Percentiles rank a stretch among this genome's conserved stretches.
Conservation (phyloP, 495 filamentous ascomycete species). For the Clohesyomyces aquaticus region DNA sequence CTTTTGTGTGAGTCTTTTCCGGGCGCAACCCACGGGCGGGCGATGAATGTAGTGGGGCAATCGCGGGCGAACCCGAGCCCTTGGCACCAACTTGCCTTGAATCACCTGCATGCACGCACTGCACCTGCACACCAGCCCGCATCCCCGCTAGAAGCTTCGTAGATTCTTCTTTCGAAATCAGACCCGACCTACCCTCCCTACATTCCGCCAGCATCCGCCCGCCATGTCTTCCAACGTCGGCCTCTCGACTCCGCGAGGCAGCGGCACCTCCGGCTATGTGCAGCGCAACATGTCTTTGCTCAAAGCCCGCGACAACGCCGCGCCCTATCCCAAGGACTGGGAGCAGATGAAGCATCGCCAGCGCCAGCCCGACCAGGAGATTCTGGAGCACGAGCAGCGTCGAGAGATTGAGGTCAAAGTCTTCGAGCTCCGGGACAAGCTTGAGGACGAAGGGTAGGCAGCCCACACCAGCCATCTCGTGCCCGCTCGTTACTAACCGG, state of each 20-base stretch:
- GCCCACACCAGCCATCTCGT: neutral
- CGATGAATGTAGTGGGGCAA: neutral
- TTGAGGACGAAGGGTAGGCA: slow-evolving; percentile 81
- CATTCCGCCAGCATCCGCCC: neutral
- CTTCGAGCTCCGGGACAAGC: slow-evolving; percentile 81
- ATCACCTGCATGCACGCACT: too few species aligned
- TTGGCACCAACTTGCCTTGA: too few species aligned
- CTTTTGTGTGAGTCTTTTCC: neutral
- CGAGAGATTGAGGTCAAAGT: slow-evolving; percentile 90
- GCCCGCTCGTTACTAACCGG: slow-evolving; percentile 4
- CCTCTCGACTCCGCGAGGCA: slow-evolving; percentile 90
- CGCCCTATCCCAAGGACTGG: slow-evolving; percentile 65
- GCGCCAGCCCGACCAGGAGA: slow-evolving; percentile 85
- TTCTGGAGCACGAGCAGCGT: slow-evolving; percentile 89
- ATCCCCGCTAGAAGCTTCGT: too few species aligned
- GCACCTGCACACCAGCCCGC: too few species aligned
- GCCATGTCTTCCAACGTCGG: slow-evolving; percentile 97
- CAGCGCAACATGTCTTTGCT: slow-evolving; percentile 92
- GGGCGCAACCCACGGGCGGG: neutral
- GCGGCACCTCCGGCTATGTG: slow-evolving; percentile 95
- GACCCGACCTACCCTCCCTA: too few species aligned
- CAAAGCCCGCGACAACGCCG: slow-evolving; percentile 66
- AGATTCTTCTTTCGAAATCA: too few species aligned
- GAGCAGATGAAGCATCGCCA: slow-evolving; percentile 67
- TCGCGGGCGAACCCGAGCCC: neutral